Evolutionary conservation across 108 stramenopile genomes (phyloP).

Genomic region (Parietichytrium sp.): DNA sequence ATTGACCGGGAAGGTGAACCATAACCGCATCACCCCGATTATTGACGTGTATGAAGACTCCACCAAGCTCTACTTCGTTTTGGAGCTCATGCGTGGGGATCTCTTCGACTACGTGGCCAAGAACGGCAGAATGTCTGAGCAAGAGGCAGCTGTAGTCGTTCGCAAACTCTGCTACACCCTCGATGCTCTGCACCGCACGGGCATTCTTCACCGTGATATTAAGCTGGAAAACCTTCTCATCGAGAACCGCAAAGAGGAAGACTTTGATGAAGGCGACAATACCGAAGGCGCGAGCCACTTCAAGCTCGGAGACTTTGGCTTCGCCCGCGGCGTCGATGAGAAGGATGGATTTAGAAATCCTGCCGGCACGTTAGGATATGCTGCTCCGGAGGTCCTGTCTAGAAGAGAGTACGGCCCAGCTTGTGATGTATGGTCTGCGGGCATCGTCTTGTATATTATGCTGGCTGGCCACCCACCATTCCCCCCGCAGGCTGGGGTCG

Average conservation of each 20-base stretch:
- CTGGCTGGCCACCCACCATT: conserved; percentile 64
- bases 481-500: conserved; percentile 32
- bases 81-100: conserved; percentile 56
- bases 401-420: conserved; percentile 3
- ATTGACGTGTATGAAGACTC: conserved; percentile 54
- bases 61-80: conserved; percentile 50
- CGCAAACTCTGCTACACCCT: conserved; percentile 52
- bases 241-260: background rate
- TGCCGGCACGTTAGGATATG: conserved; percentile 49
- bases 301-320: conserved; percentile 49
- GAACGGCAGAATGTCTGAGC: conserved; percentile 39
- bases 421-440: conserved; percentile 68
- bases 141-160: conserved; percentile 45
- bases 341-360: conserved; percentile 26
- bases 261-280: background rate
- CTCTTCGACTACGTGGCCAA: conserved; percentile 44
- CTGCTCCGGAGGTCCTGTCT: conserved; percentile 56
- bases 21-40: conserved; percentile 32
- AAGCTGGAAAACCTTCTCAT: conserved; percentile 64
- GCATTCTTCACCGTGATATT: conserved; percentile 61
- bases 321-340: conserved; percentile 25
- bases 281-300: background rate
- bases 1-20: background rate
- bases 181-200: conserved; percentile 50
- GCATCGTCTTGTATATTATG: conserved; percentile 66